Evolutionary conservation across 352 stramenopile species (phyloP).

Genomic region (Pythium scleroteichum): DNA sequence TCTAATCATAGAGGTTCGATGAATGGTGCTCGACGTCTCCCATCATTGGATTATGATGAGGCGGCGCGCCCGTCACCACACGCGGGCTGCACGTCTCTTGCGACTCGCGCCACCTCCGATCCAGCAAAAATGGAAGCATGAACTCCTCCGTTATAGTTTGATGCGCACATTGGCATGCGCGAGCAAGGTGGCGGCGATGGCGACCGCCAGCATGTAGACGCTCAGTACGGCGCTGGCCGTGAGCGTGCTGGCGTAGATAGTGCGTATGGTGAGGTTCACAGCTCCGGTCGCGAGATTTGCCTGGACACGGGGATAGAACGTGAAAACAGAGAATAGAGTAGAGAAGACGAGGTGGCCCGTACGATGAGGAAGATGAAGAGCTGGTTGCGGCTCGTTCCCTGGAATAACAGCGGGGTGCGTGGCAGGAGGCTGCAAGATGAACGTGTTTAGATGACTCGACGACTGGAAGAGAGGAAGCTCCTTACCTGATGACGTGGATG

Average conservation of each 20-base stretch:
- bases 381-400: constrained; percentile 80
- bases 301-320: constrained; percentile 22
- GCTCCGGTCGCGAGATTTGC: constrained; percentile 77
- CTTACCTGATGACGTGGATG: constrained; percentile 63
- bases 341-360: constrained; percentile 12
- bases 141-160: constrained; percentile 46
- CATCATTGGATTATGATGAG: constrained; percentile 20
- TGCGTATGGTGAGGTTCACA: constrained; percentile 82
- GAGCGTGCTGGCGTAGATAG: constrained; percentile 55
- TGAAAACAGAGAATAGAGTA: not conserved
- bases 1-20: constrained; percentile 3
- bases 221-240: constrained; percentile 48
- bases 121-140: constrained; percentile 20
- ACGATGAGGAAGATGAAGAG: constrained; percentile 85
- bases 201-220: constrained; percentile 70
- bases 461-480: too few relatives aligned
- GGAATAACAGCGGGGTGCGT: constrained; percentile 62
- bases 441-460: not conserved
- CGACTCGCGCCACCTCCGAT: not conserved
- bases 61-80: constrained; percentile 18
- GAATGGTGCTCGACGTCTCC: constrained; percentile 19
- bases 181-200: constrained; percentile 52
- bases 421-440: constrained; percentile 50
- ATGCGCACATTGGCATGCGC: constrained; percentile 58
- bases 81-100: constrained; percentile 26